phyloP scores from a whole-genome alignment of 805 yeast species.

The Suhomyces xylopsoci region DNA sequence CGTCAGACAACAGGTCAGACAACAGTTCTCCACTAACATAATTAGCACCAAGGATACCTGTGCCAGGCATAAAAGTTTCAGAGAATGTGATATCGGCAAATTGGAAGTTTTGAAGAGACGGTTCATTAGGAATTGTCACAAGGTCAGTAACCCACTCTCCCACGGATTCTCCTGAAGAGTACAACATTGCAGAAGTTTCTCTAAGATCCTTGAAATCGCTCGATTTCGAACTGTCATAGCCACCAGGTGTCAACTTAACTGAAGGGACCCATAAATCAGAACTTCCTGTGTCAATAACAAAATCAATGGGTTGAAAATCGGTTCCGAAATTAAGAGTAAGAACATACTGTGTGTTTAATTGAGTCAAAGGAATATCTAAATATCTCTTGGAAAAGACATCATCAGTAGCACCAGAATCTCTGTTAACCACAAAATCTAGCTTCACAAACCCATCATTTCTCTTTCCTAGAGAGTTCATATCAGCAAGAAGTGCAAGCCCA shows the following conservation, averaged over 20 bases:
- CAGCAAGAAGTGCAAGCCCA: not conserved
- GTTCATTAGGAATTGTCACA: slow-evolving; percentile 5
- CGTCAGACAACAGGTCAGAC: no score
- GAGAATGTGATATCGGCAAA: slow-evolving; percentile 4
- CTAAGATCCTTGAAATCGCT: slow-evolving; percentile 3
- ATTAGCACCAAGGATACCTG: slow-evolving; percentile 10
- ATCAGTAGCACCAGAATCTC: not conserved
- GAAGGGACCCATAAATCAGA: slow-evolving; percentile 10
- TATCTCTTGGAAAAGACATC: not conserved
- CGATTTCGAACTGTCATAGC: slow-evolving; percentile 8
- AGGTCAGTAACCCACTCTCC: slow-evolving; percentile 7
- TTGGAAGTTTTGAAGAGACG: slow-evolving; percentile 5
- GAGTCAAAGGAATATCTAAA: not conserved
- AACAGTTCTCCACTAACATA: no score
- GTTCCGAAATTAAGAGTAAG: slow-evolving; percentile 7
- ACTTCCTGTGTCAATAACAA: slow-evolving; percentile 13
- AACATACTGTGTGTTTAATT: slow-evolving; percentile 6
- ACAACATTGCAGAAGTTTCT: slow-evolving; percentile 1
- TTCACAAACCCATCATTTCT: not conserved
- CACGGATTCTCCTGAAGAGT: not conserved
- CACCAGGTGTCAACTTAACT: not conserved
- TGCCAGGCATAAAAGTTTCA: not conserved
- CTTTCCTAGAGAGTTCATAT: not conserved
- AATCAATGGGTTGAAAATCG: slow-evolving; percentile 5
- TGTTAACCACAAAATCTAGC: not conserved